These are phyloP conservation scores for Mimosa pudica DNA, from an alignment of 306 rosid genomes.

Conservation along the genomic window DNA sequence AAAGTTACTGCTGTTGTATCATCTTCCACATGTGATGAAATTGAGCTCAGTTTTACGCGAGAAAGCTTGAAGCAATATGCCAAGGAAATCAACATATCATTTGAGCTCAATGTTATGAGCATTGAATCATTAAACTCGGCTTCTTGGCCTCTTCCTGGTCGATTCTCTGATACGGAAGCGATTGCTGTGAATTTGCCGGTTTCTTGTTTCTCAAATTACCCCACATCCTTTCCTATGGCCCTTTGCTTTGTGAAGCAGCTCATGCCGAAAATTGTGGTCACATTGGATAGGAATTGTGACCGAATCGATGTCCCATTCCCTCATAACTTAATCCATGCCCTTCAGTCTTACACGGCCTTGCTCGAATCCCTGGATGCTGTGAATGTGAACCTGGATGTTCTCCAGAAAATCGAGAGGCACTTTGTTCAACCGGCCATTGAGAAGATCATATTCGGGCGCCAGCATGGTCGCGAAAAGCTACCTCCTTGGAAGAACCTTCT, in stretches of 20 bases:
- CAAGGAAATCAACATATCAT: conserved; percentile 56
- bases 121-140: conserved; percentile 61
- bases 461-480: conserved; percentile 44
- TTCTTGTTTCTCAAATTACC: conserved; percentile 51
- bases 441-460: conserved; percentile 57
- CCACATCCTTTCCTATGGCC: conserved; percentile 53
- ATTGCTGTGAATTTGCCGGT: conserved; percentile 75
- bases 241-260: conserved; percentile 75
- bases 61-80: conserved; percentile 73
- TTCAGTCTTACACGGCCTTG: conserved; percentile 62
- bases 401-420: conserved; percentile 80
- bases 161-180: conserved; percentile 55
- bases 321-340: conserved; percentile 53
- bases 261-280: conserved; percentile 70
- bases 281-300: conserved; percentile 65
- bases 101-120: conserved; percentile 64
- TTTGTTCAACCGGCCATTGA: conserved; percentile 80
- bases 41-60: conserved; percentile 74
- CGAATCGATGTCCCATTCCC: conserved; percentile 64
- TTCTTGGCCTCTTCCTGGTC: conserved; percentile 56
- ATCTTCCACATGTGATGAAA: conserved; percentile 54
- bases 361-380: conserved; percentile 90
- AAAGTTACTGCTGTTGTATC: conserved; percentile 80
- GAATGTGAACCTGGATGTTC: conserved; percentile 62
- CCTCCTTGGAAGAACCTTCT: conserved; percentile 67